These are phyloP conservation scores for Aspergillus mulundensis DNA, from an alignment of 495 filamentous ascomycete genomes.

Conservation along the genomic window DNA sequence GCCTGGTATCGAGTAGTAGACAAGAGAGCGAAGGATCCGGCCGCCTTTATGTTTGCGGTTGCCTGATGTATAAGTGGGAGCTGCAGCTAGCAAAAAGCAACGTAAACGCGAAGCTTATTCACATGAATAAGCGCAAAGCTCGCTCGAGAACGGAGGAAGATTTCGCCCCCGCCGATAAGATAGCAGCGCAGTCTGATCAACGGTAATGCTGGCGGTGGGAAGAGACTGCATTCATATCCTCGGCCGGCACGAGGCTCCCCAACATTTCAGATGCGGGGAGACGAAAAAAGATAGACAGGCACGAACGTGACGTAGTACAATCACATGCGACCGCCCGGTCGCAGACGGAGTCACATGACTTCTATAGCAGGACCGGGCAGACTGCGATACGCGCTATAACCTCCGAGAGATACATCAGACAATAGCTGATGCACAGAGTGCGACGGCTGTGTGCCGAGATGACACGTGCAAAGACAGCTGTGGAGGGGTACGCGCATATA, in stretches of 20 bases:
- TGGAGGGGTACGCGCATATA: background rate
- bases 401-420: background rate
- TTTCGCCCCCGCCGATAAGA: background rate
- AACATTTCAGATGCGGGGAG: constrained; percentile 7
- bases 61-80: background rate
- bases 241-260: background rate
- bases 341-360: constrained; percentile 7
- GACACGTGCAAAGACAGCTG: background rate
- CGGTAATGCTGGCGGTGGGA: background rate
- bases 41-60: background rate
- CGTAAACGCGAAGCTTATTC: background rate
- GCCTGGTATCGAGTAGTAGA: background rate
- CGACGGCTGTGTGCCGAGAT: background rate
- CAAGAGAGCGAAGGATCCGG: background rate
- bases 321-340: constrained; percentile 10
- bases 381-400: background rate
- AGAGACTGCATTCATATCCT: background rate
- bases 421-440: background rate
- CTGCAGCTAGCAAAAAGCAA: background rate
- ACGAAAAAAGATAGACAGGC: constrained; percentile 9
- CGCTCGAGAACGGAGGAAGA: background rate
- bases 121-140: background rate
- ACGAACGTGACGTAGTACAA: constrained; percentile 16
- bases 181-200: background rate
- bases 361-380: background rate